Evolutionary conservation across 2,329 filamentous ascomycete species (phyloP).

Genomic region (Monilinia aucupariae): DNA sequence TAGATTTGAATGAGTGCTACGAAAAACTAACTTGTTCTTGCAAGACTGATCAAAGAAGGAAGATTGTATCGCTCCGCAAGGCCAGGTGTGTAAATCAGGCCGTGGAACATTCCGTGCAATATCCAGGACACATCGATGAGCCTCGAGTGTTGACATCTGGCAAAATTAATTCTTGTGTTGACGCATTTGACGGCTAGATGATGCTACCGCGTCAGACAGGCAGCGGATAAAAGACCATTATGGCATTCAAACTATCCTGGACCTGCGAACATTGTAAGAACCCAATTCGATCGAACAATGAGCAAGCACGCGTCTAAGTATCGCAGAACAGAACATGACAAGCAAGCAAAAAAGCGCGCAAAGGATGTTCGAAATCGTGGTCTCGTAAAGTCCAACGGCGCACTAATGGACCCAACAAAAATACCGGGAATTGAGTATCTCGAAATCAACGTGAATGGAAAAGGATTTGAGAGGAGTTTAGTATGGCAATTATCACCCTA

Average conservation of each 20-base stretch:
- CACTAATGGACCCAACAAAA: conserved; percentile 50
- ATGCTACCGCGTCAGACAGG: conserved; percentile 63
- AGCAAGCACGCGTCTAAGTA: neutral
- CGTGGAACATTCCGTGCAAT: neutral
- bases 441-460: conserved; percentile 69
- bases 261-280: conserved; percentile 67
- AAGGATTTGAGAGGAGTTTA: conserved; percentile 60
- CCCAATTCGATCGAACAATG: neutral
- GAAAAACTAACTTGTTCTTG: conserved; percentile 15
- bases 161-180: neutral
- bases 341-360: conserved; percentile 58
- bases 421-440: conserved; percentile 60
- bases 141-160: neutral
- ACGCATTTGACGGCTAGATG: conserved; percentile 47
- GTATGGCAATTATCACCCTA: conserved; percentile 63
- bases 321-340: conserved; percentile 65
- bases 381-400: conserved; percentile 44
- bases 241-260: conserved; percentile 66
- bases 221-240: conserved; percentile 52
- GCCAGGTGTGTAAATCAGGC: conserved; percentile 41
- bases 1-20: neutral
- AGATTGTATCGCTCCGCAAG: conserved; percentile 64
- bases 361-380: conserved; percentile 42
- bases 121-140: neutral
- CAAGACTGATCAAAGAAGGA: conserved; percentile 51